phyloP scores from a whole-genome alignment of 2,329 filamentous ascomycete genomes.

The Hymenoscyphus infarciens region DNA sequence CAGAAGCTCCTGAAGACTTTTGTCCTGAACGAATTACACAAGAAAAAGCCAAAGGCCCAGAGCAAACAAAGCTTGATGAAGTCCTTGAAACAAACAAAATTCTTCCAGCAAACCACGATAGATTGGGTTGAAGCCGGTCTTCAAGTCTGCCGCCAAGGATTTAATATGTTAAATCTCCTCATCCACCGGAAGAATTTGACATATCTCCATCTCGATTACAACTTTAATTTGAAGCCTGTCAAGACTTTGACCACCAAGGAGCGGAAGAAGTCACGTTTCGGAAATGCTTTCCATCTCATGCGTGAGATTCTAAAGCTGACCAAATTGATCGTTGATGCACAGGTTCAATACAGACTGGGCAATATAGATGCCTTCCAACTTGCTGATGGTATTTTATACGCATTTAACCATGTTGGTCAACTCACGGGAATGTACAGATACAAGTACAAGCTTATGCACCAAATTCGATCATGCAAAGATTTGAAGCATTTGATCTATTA shows the following conservation, averaged over 20 bases:
- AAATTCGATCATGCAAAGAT: constrained; percentile 98
- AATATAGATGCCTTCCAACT: constrained; percentile 99
- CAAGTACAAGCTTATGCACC: constrained; percentile 99
- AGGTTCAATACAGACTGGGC: constrained; percentile 94
- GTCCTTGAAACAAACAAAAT: constrained; percentile 93
- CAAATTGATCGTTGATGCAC: constrained; percentile 96
- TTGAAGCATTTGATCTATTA: constrained; percentile 99
- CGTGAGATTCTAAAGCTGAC: constrained; percentile 93
- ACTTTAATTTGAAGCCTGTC: constrained; percentile 98
- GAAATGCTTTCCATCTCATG: constrained; percentile 99
- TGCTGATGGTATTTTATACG: constrained; percentile 97
- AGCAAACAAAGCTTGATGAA: constrained; percentile 90
- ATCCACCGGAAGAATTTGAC: constrained; percentile 99
- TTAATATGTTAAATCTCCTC: constrained; percentile 97
- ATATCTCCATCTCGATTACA: constrained; percentile 97
- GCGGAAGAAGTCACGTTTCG: constrained; percentile 97
- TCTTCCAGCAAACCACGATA: constrained; percentile 98
- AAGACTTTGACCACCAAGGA: constrained; percentile 98
- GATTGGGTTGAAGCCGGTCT: constrained; percentile 99
- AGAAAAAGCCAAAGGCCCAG: constrained; percentile 90
- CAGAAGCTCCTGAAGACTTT: constrained; percentile 96
- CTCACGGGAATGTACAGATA: constrained; percentile 99
- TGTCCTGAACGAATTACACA: constrained; percentile 94
- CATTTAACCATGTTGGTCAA: constrained; percentile 98
- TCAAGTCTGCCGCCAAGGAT: constrained; percentile 95